These are phyloP conservation scores for Halenospora varia DNA, from an alignment of 495 filamentous ascomycete genomes.

Conservation along the genomic window DNA sequence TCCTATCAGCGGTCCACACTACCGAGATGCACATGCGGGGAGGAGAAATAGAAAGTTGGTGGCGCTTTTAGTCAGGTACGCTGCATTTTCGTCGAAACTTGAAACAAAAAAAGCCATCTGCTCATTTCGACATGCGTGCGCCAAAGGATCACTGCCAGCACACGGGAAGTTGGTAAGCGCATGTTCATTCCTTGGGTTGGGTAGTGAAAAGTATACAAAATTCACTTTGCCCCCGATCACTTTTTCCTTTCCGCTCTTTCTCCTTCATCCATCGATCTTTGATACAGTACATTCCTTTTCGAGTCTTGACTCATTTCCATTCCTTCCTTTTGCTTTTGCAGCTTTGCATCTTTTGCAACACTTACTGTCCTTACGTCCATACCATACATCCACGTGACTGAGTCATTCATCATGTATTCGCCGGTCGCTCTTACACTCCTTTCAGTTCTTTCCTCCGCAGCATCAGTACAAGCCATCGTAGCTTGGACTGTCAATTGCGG, in stretches of 20 bases:
- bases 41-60: not conserved
- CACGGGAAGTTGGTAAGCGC: not conserved
- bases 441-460: not conserved
- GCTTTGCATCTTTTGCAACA: not conserved
- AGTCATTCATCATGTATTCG: not conserved
- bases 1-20: not conserved
- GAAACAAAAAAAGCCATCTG: not conserved
- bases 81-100: not conserved
- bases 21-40: not conserved
- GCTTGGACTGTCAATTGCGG: constrained; percentile 12
- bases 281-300: too few relatives aligned
- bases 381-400: too few relatives aligned
- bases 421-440: not conserved
- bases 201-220: not conserved
- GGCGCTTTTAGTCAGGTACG: not conserved
- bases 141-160: not conserved
- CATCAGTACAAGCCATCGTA: not conserved
- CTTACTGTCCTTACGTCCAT: not conserved
- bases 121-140: not conserved
- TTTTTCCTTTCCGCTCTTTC: not conserved
- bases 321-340: not conserved
- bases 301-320: not conserved
- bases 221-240: not conserved
- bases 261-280: not conserved
- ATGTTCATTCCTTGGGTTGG: too few relatives aligned